Conservation (phyloP, 139 green algal genomes). For the Closterium sp. region DNA sequence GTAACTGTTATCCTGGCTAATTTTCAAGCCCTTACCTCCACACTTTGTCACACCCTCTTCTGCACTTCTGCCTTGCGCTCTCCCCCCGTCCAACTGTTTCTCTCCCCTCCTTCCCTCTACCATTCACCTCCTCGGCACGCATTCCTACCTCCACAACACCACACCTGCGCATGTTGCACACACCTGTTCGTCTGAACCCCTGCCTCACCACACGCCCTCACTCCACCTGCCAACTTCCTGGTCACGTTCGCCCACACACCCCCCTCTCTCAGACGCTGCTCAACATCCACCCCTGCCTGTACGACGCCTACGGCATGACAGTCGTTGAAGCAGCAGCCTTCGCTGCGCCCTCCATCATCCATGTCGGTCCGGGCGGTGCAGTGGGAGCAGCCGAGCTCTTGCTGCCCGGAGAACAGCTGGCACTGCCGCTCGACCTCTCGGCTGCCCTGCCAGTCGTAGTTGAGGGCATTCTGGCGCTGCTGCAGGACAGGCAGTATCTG, state of each 20-base stretch:
- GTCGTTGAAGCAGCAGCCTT: slow-evolving; percentile 83
- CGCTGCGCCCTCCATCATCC: slow-evolving; percentile 43
- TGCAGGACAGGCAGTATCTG: slow-evolving; percentile 18
- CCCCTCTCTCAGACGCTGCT: slow-evolving; percentile 57
- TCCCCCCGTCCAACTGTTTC: neutral
- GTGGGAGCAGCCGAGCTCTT: slow-evolving; percentile 47
- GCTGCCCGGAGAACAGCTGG: neutral
- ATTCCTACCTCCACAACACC: no score
- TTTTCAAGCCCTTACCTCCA: neutral
- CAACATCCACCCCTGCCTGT: slow-evolving; percentile 78
- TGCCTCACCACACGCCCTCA: neutral
- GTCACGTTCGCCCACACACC: no score
- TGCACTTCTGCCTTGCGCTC: neutral
- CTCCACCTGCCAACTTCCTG: no score
- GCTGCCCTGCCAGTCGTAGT: neutral
- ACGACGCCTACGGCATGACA: slow-evolving; percentile 84
- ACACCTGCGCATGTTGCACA: neutral
- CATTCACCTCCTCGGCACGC: neutral
- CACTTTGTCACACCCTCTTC: neutral
- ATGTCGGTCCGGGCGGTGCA: slow-evolving; percentile 2
- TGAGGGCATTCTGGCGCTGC: neutral
- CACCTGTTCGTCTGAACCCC: neutral
- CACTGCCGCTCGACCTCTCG: slow-evolving; percentile 22
- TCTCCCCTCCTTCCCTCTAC: neutral
- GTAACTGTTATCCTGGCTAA: no score